Base-by-base conservation (phyloP, 2,329 filamentous ascomycete species). In the Paramyrothecium sp. region DNA sequence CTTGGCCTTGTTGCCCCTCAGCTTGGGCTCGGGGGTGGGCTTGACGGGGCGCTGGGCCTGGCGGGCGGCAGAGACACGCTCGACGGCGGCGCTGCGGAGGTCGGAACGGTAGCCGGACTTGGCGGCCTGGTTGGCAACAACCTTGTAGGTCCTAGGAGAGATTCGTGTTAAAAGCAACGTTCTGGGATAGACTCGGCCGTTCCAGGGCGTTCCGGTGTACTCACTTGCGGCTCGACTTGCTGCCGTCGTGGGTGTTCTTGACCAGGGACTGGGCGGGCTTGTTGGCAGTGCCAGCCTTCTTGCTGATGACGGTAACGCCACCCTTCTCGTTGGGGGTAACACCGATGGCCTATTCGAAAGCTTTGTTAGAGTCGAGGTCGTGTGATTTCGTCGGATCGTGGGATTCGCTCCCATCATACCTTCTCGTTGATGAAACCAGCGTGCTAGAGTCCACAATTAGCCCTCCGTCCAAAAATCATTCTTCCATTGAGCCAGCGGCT, bases 351-450 rank as follows among this genome's bases (percentile, higher is more conserved):
- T 94, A 55, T 65, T 61, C 67, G 59, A 67, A 54, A 61, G 51
- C 67, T 64, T 62, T 62, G 61, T 63, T 59, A 58, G 41, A 34
- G 26, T 62, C 56, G 50, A 50, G 68, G 50, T 55, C 53, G 38
- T 22, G 21, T 61, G 58, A 23, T 23, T n/a, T 16, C 47, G 48
- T 60, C 58, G 54, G n/a, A 53, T 65, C 48, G 60, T 53, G 41
- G 16, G 5, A 19, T 12, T 56, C 49, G 20, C 50, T 30, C 53
- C 59, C 22, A 53, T 60, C 62, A 67, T 89, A 95, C 92, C 90
- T 97, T 95, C 77, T 89, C 86, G 84, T 96, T 97, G 79, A 91
- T 87, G 79, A 92, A 96, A 73, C 95, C 95, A 71, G 91, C 91
- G 79, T 97, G 86, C 91, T 96, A 74, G 62, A 63, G 56, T 56